phyloP scores from a whole-genome alignment of 2,329 filamentous ascomycete genomes.

The Passalora sequoiae region DNA sequence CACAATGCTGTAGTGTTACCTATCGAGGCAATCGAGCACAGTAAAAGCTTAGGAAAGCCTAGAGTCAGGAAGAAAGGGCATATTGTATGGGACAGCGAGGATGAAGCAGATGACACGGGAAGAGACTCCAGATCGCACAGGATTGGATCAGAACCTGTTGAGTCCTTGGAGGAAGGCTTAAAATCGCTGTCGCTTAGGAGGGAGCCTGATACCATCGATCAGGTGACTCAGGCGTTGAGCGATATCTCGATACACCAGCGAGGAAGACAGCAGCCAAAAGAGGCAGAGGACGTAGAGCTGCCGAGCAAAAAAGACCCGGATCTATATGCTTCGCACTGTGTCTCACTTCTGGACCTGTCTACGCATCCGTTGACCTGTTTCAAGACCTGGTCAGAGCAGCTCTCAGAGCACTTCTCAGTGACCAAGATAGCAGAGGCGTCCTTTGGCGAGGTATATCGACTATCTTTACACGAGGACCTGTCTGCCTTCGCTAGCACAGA shows the following conservation, averaged over 20 bases:
- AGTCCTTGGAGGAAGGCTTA: neutral
- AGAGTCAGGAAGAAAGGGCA: conserved; percentile 3
- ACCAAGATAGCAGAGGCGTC: conserved; percentile 62
- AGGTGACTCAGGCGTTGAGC: neutral
- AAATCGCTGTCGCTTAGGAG: neutral
- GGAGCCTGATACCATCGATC: neutral
- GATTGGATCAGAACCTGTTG: neutral
- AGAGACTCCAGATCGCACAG: neutral
- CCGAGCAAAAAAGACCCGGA: neutral
- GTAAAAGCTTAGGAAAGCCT: conserved; percentile 8
- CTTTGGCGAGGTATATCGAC: conserved; percentile 61
- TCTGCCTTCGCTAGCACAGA: conserved; percentile 30
- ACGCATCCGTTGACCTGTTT: conserved; percentile 36
- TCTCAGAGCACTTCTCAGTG: conserved; percentile 45
- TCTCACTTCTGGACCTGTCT: conserved; percentile 27
- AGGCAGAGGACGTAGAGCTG: neutral
- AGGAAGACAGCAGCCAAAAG: neutral
- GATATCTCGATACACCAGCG: neutral
- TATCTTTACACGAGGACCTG: conserved; percentile 38
- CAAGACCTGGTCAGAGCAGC: conserved; percentile 38
- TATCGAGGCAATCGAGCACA: conserved; percentile 8
- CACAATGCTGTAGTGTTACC: conserved; percentile 21
- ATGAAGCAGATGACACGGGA: neutral
- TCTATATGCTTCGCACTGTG: conserved; percentile 26
- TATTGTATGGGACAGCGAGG: conserved; percentile 6